Base-by-base conservation (phyloP, 179 eudicot species). In the Patellifolia procumbens region DNA sequence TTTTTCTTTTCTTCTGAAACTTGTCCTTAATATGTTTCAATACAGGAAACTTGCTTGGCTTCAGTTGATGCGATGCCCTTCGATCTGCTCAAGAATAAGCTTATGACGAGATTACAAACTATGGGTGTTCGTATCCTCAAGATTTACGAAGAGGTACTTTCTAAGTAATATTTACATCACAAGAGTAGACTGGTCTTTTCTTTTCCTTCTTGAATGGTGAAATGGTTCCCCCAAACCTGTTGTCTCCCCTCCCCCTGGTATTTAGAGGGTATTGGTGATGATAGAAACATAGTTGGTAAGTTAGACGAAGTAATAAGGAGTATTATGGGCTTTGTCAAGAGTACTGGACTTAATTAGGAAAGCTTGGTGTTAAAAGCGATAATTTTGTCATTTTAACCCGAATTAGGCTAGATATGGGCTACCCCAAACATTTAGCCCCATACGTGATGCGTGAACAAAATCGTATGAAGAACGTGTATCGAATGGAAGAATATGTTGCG, bases 41-140 rank as follows among this genome's bases (percentile, higher is more conserved):
- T 78, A 79, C 90, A 94, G 98, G 98, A 94, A 89, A 94, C 98
- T 70, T 94, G 98, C 78, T 84, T 94, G 88, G 98, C 98, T 85
- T 94, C 98, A 68, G 88, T 84, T 82, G 96, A 91, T 79, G 96
- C 97, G 31, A 92, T 94, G 94, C 98, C 98, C n/a, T 94, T 94
- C 80, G 92, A 89, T 76, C 70, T 94, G 73, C 79, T 94, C 52
- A 92, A 85, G 92, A 87, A 74, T 78, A 94, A 94, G 84, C 96
- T 94, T 78, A 84, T 94, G 90, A 73, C 80, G 58, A 89, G 98
- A 81, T 81, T 94, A 70, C 85, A 94, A 85, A 91, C 93, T 19
- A 84, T 94, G 92, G 98, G 96, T 39, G 81, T 94, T 45, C 91
- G 83, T 63, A 79, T 94, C 69, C 53, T 75, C 76, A 86, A 83